Base-by-base conservation (phyloP, 495 filamentous ascomycete genomes). In the Pyronema domesticum region DNA sequence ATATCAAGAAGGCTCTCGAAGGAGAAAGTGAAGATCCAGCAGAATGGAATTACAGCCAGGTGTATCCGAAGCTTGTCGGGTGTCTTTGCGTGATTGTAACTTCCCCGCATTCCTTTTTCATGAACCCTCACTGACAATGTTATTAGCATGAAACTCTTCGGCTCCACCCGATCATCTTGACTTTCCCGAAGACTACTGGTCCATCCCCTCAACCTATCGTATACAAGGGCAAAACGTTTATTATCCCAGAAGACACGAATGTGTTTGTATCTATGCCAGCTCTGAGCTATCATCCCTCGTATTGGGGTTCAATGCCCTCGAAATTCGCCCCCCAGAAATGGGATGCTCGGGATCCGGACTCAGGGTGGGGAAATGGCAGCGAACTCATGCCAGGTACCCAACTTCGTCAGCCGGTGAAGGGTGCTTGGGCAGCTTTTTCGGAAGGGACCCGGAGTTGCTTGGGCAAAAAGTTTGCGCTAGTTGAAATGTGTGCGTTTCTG, bases 1-100 rank as follows among this genome's bases (percentile, higher is more conserved):
- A 76, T 47, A 62, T 80, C 49, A 57, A 65, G 19, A 61, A 66
- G 50, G 72, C 69, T 1, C 69, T 73, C 6, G 60, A 67, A 5
- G 62, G 53, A 0, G 56, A 63, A 17, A 61, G 64, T 1, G 52
- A 61, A 14, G 51, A 67, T 7, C 43, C 56, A 1, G 54, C 55
- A 4, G 58, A 65, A 11, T 75, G 71, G 69, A 57, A 70, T 15
- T 75, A 73, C 51, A 53, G 57, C 0, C 55, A 45, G 0, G 55
- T 63, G 7, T 71, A 65, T 48, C 69, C 70, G 10, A 67, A 69
- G 49, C 60, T 75, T 30, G 52, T 64, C 7, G 58, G 59, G 35
- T 67, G 65, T 30, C 40, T 68, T 13, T 70, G 62, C 37, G 57
- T 70, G 15, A 65, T 72, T 63, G 70, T 71, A 63, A 57, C 59